Base-by-base conservation (phyloP, 2,329 filamentous ascomycete species). In the Sporothrix inflata region DNA sequence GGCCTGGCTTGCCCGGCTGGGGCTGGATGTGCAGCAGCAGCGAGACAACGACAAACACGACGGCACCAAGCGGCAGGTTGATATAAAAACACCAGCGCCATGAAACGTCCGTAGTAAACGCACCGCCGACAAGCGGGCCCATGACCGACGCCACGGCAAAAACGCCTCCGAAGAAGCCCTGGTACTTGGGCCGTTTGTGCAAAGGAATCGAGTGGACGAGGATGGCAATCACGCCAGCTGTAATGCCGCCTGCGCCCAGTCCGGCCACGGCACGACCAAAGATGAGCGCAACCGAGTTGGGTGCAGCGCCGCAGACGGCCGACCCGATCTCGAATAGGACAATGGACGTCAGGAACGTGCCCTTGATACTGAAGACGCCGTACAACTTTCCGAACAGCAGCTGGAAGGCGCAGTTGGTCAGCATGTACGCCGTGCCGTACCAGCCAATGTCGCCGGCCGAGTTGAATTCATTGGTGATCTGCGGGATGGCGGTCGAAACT, bases 81-180 rank as follows among this genome's bases (percentile, higher is more conserved):
- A 83, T 79, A 68, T 81, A 82, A 73, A 83, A 82, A 53, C 80
- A 82, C 75, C 81, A 82, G 19, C 81, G 76, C 81, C 81, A 82
- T 3, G 78, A 79, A 14, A 81, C 80, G 12, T 73, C 34, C 2
- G 78, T 78, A 1, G 81, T 82, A 72, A 83, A 81, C 1, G 79
- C 80, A 24, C 81, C 81, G 19, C 81, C 81, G 1, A 83, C 76
- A 6, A 82, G 77, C 12, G 81, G 81, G 0, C 81, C 81, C 6
- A 81, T 71, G 34, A 82, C 78, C 6, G 78, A 80, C 3, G 79
- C 78, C 16, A 82, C 69, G 27, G 79, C 80, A 21, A 81, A 82
- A 12, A 81, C 76, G 68, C 78, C 80, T 19, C 80, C 80, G 63
- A 79, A 78, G 45, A 81, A 71, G 49, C 81, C 80, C 71, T 81